A percentile compares a stretch with the other conserved stretches of the same genome.
phyloP scores from a whole-genome alignment of 108 stramenopile species.

The Mediolabrus comicus region DNA sequence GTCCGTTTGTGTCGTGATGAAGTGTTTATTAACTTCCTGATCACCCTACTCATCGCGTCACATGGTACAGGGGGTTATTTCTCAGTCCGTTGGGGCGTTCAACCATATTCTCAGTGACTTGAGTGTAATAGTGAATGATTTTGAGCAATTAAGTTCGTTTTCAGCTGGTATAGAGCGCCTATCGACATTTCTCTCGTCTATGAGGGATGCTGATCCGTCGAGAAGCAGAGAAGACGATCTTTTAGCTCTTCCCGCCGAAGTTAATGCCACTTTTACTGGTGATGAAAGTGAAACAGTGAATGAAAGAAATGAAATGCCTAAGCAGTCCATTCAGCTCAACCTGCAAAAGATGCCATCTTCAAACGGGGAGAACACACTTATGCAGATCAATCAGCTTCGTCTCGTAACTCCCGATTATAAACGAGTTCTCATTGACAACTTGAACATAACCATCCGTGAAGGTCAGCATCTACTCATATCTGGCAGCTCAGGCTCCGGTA shows the following conservation, averaged over 20 bases:
- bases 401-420: slow-evolving; percentile 80
- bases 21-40: neutral
- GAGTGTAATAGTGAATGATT: slow-evolving; percentile 89
- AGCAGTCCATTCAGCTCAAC: slow-evolving; percentile 32
- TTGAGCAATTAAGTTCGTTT: slow-evolving; percentile 86
- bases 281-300: neutral
- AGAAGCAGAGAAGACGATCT: slow-evolving; percentile 41
- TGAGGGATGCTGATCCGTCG: slow-evolving; percentile 60
- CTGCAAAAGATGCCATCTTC: slow-evolving; percentile 22
- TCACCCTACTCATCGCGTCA: neutral
- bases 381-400: slow-evolving; percentile 55
- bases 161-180: slow-evolving; percentile 92
- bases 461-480: slow-evolving; percentile 88
- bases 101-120: slow-evolving; percentile 77
- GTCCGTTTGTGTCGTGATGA: neutral
- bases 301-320: neutral
- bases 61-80: slow-evolving; percentile 95
- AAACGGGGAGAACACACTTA: slow-evolving; percentile 21
- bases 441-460: slow-evolving; percentile 56
- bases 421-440: slow-evolving; percentile 61
- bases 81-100: slow-evolving; percentile 77
- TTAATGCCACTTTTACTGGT: slow-evolving; percentile 2
- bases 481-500: slow-evolving; percentile 89
- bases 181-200: slow-evolving; percentile 72
- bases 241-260: slow-evolving; percentile 23